These are phyloP conservation scores for Populus tremula DNA, from an alignment of 345 rosid species.

Conservation along the genomic window DNA sequence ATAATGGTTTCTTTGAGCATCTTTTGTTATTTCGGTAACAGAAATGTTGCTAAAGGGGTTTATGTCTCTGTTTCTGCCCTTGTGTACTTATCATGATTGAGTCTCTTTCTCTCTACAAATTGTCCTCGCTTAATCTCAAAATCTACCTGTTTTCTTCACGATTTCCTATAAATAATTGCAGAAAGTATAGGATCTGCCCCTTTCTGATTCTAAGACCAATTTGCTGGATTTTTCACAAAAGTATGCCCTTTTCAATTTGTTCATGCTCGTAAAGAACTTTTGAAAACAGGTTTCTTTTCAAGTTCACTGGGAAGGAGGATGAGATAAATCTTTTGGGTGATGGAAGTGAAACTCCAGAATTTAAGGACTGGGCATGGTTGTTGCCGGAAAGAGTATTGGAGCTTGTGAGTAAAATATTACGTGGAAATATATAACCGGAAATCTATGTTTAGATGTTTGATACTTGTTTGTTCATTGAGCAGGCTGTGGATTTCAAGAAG, in stretches of 20 bases:
- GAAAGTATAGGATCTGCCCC: no score
- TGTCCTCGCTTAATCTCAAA: not conserved
- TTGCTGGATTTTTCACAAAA: not conserved
- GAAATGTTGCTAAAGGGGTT: not conserved
- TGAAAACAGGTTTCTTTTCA: slow-evolving; percentile 62
- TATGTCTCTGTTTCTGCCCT: not conserved
- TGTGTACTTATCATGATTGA: not conserved
- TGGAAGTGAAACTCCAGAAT: slow-evolving; percentile 69
- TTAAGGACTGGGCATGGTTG: slow-evolving; percentile 72
- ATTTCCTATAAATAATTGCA: not conserved
- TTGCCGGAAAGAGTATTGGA: slow-evolving; percentile 56
- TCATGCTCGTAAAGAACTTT: not conserved
- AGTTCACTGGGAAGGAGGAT: slow-evolving; percentile 67
- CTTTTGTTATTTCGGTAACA: not conserved
- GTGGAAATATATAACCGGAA: no score
- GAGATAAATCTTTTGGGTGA: slow-evolving; percentile 76
- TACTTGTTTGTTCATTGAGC: not conserved
- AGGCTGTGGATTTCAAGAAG: slow-evolving; percentile 72
- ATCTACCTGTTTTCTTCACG: not conserved
- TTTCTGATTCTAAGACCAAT: not conserved
- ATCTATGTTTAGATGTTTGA: not conserved
- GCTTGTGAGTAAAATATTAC: slow-evolving; percentile 36
- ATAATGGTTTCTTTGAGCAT: not conserved
- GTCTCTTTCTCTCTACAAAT: not conserved
- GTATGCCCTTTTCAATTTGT: not conserved